Conservation (phyloP, 2,329 filamentous ascomycete genomes). For the Claviceps purpurea region DNA sequence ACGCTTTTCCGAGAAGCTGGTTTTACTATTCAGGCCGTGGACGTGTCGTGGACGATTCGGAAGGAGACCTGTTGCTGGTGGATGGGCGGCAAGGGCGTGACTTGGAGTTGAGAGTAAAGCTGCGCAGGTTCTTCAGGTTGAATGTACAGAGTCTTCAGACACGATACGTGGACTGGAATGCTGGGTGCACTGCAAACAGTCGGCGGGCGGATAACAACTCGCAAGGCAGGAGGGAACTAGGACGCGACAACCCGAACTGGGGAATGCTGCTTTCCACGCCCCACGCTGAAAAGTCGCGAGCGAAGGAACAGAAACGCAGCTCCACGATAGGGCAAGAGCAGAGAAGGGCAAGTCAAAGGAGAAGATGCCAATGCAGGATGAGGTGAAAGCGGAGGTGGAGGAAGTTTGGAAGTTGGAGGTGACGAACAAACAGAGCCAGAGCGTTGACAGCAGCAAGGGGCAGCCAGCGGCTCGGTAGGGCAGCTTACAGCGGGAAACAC, state of each 20-base stretch:
- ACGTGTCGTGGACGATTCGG: neutral
- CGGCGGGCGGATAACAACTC: slow-evolving; percentile 1
- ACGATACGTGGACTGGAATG: slow-evolving; percentile 8
- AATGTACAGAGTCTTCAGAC: neutral
- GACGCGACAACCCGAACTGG: slow-evolving; percentile 1
- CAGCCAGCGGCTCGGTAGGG: neutral
- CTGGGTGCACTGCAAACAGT: slow-evolving; percentile 7
- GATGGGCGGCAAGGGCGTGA: neutral
- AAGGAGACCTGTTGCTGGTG: neutral
- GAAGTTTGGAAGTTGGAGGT: neutral
- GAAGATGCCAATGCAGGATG: neutral
- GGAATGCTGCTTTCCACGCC: neutral
- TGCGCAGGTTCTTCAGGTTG: slow-evolving; percentile 1
- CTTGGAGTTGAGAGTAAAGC: neutral
- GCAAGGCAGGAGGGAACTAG: neutral
- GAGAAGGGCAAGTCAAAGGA: neutral
- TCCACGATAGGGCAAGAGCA: slow-evolving; percentile 1
- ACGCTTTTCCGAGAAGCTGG: neutral
- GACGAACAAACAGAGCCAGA: neutral
- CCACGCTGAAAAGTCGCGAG: neutral
- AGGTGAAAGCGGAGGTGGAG: neutral
- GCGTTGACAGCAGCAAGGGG: too few relatives aligned
- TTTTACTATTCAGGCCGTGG: neutral
- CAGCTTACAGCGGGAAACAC: neutral
- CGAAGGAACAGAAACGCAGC: neutral